These are phyloP conservation scores for Mucor velutinosus DNA, from an alignment of 371 early-diverging fungal genomes.

Conservation along the genomic window DNA sequence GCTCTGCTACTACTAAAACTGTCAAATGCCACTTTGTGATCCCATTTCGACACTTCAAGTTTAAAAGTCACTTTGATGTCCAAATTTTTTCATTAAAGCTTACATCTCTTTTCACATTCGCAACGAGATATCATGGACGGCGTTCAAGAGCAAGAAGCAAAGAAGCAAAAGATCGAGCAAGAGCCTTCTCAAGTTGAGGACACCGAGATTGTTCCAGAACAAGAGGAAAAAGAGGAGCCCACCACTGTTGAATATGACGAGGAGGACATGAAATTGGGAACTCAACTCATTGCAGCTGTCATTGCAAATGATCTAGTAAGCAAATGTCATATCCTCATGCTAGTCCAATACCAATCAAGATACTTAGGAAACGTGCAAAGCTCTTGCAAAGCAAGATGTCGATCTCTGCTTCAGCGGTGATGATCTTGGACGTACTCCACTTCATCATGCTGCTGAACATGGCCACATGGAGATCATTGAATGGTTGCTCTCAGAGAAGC, in stretches of 20 bases:
- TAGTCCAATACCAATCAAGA: background rate
- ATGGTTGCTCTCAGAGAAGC: slow-evolving; percentile 56
- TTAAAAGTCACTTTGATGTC: background rate
- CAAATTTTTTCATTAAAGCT: background rate
- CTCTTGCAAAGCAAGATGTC: slow-evolving; percentile 33
- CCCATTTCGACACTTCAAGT: background rate
- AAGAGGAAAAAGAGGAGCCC: slow-evolving; percentile 13
- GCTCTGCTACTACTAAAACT: no score
- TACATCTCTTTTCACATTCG: background rate
- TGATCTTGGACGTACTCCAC: slow-evolving; percentile 49
- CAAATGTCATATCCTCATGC: background rate
- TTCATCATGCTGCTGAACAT: slow-evolving; percentile 51
- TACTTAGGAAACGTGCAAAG: slow-evolving; percentile 41
- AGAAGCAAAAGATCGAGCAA: slow-evolving; percentile 26
- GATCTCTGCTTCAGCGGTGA: slow-evolving; percentile 49
- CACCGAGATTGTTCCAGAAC: background rate
- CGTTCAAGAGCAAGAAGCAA: slow-evolving; percentile 20
- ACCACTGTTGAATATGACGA: slow-evolving; percentile 26
- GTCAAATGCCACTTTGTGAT: no score
- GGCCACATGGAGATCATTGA: slow-evolving; percentile 59
- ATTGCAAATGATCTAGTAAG: slow-evolving; percentile 45
- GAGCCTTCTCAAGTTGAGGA: background rate
- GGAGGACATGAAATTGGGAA: slow-evolving; percentile 41
- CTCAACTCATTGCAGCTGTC: slow-evolving; percentile 39
- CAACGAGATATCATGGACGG: background rate